Evolutionary conservation across 352 stramenopile species (phyloP), one percentile per base, ranked within the genome.

Genomic region (Globisporangium abappressorium): DNA sequence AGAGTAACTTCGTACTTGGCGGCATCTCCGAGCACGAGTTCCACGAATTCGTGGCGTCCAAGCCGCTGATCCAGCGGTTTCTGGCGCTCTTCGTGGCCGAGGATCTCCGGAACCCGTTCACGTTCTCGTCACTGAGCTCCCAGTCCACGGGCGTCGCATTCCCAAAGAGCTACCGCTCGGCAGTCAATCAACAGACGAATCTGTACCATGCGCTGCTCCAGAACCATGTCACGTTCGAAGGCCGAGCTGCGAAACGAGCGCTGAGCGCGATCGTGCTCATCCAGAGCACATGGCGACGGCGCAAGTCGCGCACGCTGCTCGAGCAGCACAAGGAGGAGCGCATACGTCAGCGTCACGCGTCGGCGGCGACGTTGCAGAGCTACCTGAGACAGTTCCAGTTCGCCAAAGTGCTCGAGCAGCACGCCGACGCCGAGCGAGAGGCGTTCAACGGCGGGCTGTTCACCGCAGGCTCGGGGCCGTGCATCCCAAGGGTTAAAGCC

Each of bases 51-150:
- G 73, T 88, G 20, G 59, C 57, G 22, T 56, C 61, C 1, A 87
- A 70, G 20, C 77, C 79, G 4, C 54, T 71, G 0, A 53, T 86
- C 26, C 72, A 59, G 14, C 69, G 78, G 11, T 92, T 92, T 46
- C 55, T 92, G 18, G 72, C 79, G 0, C 68, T 90, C 5, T 92
- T 91, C 24, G 81, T 72, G 28, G 75, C 70, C 24, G 84, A 90
- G 63, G 80, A 89, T 36, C 72, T 90, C 2, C 84, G 80, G 15
- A 92, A 92, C 46, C 84, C 84, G 36, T 80, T 81, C 47, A 91
- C 82, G 2, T 85, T 85, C 59, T 57, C 74, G 46, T 43, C 56
- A 7, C 20, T 73, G 9, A 62, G 72, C 14, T 75, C 63, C 1
- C 55, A 33, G 0, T 62, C 62, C 46, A 67, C 70, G 3, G 74